Evolutionary conservation across 176 grass and related monocot genomes (phyloP), one percentile per base, ranked within the genome.

Genomic region (Bolboschoenus planiculmis): DNA sequence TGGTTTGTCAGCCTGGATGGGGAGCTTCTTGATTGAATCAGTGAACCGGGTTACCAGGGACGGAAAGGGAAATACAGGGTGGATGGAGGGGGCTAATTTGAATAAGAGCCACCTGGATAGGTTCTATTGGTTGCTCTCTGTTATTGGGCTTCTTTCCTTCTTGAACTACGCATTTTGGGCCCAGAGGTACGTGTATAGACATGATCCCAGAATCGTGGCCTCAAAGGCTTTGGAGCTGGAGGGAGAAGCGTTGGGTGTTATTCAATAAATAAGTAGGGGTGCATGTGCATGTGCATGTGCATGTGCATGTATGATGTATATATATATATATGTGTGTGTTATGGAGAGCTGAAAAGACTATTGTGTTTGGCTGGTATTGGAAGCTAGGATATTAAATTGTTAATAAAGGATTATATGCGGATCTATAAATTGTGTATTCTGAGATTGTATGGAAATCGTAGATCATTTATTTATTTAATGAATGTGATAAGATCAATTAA

Each of bases 41-140:
- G 90, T 84, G 2, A 97, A 94, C 56, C 83, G 78, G n/a, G 77
- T 87, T 5, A 94, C 91, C 0, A 80, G 92, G 59, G 47, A 55
- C 30, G 58, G 16, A 9, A 46, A 63, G 31, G 78, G 79, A 0
- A 61, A 53, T 0, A 86, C 57, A 26, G 94, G 92, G 3, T 97
- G 94, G 94, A 81, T 97, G 18, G 92, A 92, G 4, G 94, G 94
- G 0, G 70, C 81, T 20, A 92, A 92, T 68, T 71, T 97, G 57
- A 97, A 97, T 83, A 72, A 33, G 44, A 86, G 83, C 56, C 88
- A 85, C 71, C 88, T 97, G 15, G 92, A 97, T 31, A 79, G 87
- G 16, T 97, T 97, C 47, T 97, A 94, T 8, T 86, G 94, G 87
- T 30, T 97, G 33, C 56, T 97, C 2, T 76, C 80, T 24, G 62